Percentiles rank a stretch among this genome's conserved stretches.
These are phyloP conservation scores for Oryza meridionalis DNA, from an alignment of 176 grass and related monocot genomes.

Conservation along the genomic window DNA sequence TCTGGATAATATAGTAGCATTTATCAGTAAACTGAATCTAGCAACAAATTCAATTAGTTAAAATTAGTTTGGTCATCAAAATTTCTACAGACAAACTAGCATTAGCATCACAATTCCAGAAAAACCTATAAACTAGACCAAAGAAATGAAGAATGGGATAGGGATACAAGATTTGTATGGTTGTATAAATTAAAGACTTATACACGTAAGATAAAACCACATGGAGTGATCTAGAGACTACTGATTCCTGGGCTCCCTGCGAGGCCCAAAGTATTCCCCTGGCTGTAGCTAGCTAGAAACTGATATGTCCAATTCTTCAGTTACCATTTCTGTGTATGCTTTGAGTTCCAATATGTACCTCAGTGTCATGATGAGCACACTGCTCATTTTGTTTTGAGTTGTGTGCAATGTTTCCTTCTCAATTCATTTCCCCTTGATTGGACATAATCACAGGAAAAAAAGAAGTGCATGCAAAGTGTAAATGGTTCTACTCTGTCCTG, in stretches of 20 bases:
- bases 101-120: conserved; percentile 11
- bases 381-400: neutral
- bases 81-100: conserved; percentile 6
- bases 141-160: neutral
- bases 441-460: neutral
- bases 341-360: neutral
- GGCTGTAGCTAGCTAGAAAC: neutral
- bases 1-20: conserved; percentile 54
- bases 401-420: neutral
- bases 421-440: neutral
- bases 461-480: neutral
- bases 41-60: conserved; percentile 4
- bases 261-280: neutral
- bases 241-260: neutral
- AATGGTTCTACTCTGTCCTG: neutral
- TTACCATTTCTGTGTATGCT: neutral
- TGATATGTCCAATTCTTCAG: neutral
- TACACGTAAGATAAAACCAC: neutral
- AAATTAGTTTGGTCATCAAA: neutral
- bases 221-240: neutral
- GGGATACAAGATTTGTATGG: conserved; percentile 20
- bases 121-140: conserved; percentile 9
- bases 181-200: neutral
- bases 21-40: conserved; percentile 30
- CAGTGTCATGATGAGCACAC: conserved; percentile 6